Conservation (phyloP, 1,284 basidiomycete genomes). For the Athelia sp. region DNA sequence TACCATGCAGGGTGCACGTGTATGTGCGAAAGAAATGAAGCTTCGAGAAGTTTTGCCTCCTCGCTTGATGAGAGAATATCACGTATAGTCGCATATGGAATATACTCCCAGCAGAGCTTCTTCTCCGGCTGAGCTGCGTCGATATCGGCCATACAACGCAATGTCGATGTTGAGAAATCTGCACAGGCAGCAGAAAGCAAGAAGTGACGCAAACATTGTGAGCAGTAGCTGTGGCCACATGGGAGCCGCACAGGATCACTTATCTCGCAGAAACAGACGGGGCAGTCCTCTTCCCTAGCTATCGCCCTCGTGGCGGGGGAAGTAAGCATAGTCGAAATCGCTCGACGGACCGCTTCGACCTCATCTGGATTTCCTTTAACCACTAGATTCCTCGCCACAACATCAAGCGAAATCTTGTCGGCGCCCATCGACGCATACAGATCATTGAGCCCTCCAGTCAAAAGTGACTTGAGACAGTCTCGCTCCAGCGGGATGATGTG, state of each 20-base stretch:
- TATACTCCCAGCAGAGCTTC: constrained; percentile 21
- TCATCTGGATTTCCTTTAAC: constrained; percentile 29
- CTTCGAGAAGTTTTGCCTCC: constrained; percentile 32
- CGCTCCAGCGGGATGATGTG: constrained; percentile 31
- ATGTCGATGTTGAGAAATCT: constrained; percentile 18
- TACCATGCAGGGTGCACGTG: constrained; percentile 31
- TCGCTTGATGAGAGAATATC: constrained; percentile 32
- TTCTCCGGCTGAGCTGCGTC: constrained; percentile 1
- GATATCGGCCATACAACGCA: constrained; percentile 30
- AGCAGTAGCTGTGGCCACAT: constrained; percentile 49
- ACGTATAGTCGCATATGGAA: constrained; percentile 34
- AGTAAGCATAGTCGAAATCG: constrained; percentile 10
- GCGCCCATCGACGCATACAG: constrained; percentile 30
- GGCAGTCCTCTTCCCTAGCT: constrained; percentile 22
- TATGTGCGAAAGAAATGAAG: constrained; percentile 35
- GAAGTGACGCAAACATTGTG: constrained; percentile 39
- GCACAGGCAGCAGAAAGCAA: constrained; percentile 25
- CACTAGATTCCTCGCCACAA: constrained; percentile 25
- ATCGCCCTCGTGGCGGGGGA: constrained; percentile 1
- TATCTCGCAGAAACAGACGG: constrained; percentile 35
- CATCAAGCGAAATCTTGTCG: constrained; percentile 36
- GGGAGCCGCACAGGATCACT: constrained; percentile 31
- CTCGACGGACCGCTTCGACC: constrained; percentile 15
- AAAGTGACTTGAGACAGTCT: constrained; percentile 24
- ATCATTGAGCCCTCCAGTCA: constrained; percentile 29